phyloP scores from a whole-genome alignment of 306 rosid genomes.

The Citrullus mucosospermus region DNA sequence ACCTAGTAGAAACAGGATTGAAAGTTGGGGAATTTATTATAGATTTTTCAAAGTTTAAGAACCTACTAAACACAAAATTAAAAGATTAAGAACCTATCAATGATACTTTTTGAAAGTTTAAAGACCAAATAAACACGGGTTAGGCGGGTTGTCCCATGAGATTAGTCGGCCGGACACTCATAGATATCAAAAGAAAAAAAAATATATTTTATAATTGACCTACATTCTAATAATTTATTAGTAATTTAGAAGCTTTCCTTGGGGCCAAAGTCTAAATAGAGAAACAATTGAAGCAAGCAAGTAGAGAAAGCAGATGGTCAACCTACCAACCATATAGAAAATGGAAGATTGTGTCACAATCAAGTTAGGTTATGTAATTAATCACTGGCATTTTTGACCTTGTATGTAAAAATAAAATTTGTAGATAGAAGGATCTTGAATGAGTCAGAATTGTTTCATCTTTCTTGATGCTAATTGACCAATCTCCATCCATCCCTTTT shows the following conservation, averaged over 20 bases:
- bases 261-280: neutral
- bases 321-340: neutral
- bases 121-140: too few relatives aligned
- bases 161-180: too few relatives aligned
- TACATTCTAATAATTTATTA: neutral
- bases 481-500: neutral
- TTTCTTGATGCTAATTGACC: neutral
- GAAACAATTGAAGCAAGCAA: neutral
- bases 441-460: neutral
- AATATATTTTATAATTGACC: too few relatives aligned
- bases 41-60: too few relatives aligned
- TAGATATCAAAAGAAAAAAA: too few relatives aligned
- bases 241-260: neutral
- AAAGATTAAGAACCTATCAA: too few relatives aligned
- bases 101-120: too few relatives aligned
- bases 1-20: too few relatives aligned
- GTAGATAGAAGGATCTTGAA: neutral
- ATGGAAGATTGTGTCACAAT: neutral
- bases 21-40: too few relatives aligned
- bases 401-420: neutral
- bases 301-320: neutral
- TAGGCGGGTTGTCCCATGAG: too few relatives aligned
- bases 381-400: neutral
- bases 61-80: too few relatives aligned
- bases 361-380: slow-evolving; percentile 1